Conservation (phyloP, 2,329 filamentous ascomycete species). For the Diplodia intermedia region DNA sequence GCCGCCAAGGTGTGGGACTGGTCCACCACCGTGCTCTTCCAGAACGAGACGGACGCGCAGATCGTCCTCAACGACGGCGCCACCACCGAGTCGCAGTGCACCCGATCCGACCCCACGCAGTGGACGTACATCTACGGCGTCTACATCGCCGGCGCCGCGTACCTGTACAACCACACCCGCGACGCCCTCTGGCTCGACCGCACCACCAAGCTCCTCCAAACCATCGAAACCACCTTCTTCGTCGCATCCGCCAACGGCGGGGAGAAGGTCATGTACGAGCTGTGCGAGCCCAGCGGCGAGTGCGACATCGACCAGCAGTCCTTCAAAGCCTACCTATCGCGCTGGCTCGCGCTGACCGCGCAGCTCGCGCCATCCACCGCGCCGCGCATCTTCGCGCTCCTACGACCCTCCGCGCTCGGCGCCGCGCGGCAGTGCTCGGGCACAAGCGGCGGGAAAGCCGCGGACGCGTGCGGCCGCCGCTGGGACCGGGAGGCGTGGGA, state of each 20-base stretch:
- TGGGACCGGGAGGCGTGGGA: constrained; percentile 54
- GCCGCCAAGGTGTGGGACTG: constrained; percentile 47
- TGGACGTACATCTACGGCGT: constrained; percentile 50
- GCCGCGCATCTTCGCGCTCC: constrained; percentile 57
- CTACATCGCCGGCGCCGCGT: constrained; percentile 44
- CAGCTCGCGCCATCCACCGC: constrained; percentile 65
- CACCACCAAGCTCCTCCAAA: constrained; percentile 46
- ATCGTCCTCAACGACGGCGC: constrained; percentile 41
- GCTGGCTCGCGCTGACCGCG: constrained; percentile 61
- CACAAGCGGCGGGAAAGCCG: constrained; percentile 42
- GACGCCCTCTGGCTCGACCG: constrained; percentile 51
- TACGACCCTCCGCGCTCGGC: constrained; percentile 60
- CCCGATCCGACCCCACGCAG: constrained; percentile 41
- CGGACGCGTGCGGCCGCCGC: constrained; percentile 51
- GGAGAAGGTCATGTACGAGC: constrained; percentile 51
- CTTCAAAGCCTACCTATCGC: constrained; percentile 54
- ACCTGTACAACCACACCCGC: constrained; percentile 51
- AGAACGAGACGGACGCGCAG: constrained; percentile 34
- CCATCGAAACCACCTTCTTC: constrained; percentile 50
- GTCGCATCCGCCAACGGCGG: constrained; percentile 38
- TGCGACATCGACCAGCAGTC: constrained; percentile 55
- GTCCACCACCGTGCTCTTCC: constrained; percentile 43
- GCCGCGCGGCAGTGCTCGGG: constrained; percentile 63
- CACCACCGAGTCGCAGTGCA: constrained; percentile 36
- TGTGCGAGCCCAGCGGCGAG: constrained; percentile 50